These are phyloP conservation scores for Pisolithus thermaeus DNA, from an alignment of 1,284 basidiomycete species.

Conservation along the genomic window DNA sequence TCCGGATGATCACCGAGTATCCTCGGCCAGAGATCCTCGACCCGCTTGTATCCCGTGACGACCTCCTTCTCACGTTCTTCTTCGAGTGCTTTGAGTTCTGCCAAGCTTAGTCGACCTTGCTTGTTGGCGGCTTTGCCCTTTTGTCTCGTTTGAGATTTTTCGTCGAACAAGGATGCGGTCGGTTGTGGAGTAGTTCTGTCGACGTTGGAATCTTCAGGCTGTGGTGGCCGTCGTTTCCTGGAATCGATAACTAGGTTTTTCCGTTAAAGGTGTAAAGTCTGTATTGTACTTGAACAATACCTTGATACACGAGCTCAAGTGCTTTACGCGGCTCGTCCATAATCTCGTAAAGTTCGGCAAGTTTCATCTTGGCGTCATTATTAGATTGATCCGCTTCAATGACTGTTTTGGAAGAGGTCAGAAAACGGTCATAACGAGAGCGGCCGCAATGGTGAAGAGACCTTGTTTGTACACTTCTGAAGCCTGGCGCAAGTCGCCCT, in stretches of 20 bases:
- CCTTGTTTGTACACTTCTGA: slow-evolving; percentile 81
- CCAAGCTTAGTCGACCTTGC: slow-evolving; percentile 43
- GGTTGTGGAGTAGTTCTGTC: slow-evolving; percentile 22
- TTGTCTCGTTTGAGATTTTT: slow-evolving; percentile 34
- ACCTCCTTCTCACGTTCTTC: slow-evolving; percentile 59
- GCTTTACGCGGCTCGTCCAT: slow-evolving; percentile 78
- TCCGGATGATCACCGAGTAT: slow-evolving; percentile 29
- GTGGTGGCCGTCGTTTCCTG: slow-evolving; percentile 45
- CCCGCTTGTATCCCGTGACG: slow-evolving; percentile 40
- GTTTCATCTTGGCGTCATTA: slow-evolving; percentile 79
- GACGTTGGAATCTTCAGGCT: slow-evolving; percentile 12
- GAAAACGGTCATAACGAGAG: neutral
- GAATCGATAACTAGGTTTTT: slow-evolving; percentile 55
- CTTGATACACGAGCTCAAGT: slow-evolving; percentile 81
- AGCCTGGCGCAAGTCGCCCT: slow-evolving; percentile 69
- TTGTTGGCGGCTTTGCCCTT: slow-evolving; percentile 29
- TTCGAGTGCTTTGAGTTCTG: slow-evolving; percentile 56
- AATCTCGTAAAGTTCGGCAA: slow-evolving; percentile 87
- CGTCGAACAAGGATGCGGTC: slow-evolving; percentile 53
- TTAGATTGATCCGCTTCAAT: slow-evolving; percentile 67
- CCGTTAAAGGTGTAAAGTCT: neutral
- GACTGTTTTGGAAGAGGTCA: slow-evolving; percentile 40
- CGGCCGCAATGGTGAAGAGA: slow-evolving; percentile 28
- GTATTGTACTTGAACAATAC: slow-evolving; percentile 32
- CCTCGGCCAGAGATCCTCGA: slow-evolving; percentile 42